Percentiles rank a stretch among this genome's conserved stretches.
Evolutionary conservation across 345 rosid species (phyloP).

Genomic region (Arabidopsis suecica): DNA sequence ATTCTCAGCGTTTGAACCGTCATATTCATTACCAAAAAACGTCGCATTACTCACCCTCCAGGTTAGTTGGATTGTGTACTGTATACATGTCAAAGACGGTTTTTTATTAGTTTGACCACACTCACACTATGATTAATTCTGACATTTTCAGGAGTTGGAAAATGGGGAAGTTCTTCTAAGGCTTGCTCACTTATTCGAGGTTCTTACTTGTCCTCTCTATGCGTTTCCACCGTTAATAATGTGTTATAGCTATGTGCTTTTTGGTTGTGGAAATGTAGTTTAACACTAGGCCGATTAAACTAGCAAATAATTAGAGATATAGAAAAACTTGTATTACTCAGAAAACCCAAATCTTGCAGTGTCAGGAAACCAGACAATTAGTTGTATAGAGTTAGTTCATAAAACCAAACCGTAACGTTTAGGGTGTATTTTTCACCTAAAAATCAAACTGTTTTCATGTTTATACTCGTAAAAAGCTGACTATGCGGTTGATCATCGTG

Average conservation of each 20-base stretch:
- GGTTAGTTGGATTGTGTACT: conserved; percentile 48
- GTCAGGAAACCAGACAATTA: not conserved
- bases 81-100: not conserved
- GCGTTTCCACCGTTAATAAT: conserved; percentile 7
- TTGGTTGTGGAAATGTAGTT: conserved; percentile 15
- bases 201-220: conserved; percentile 42
- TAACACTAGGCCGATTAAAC: not conserved
- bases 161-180: conserved; percentile 78
- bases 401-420: too few relatives aligned
- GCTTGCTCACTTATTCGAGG: conserved; percentile 94
- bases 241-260: not conserved
- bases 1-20: conserved; percentile 74
- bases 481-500: not conserved
- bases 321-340: conserved; percentile 8
- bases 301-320: conserved; percentile 6
- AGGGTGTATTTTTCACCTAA: too few relatives aligned
- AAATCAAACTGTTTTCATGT: not conserved
- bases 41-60: conserved; percentile 86
- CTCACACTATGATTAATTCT: not conserved
- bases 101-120: conserved; percentile 14
- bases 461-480: not conserved
- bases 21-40: conserved; percentile 76
- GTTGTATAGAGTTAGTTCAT: not conserved
- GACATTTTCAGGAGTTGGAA: conserved; percentile 69
- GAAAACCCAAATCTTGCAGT: not conserved